A percentile compares a stretch with the other conserved stretches of the same genome.
phyloP scores from a whole-genome alignment of 345 rosid species.

The Citrus medica region DNA sequence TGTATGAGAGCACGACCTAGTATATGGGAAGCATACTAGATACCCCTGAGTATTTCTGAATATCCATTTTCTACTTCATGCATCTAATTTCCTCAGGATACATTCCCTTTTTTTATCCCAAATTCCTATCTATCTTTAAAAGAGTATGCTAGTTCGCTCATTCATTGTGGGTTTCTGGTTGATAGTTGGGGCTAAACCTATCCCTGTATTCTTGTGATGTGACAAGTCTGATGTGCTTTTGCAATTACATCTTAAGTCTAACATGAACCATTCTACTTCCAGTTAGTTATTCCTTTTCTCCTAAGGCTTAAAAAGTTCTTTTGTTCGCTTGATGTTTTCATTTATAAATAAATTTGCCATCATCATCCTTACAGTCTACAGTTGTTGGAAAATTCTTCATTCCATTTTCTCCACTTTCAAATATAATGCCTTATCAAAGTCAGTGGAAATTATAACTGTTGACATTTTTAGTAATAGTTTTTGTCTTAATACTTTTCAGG shows the following conservation, averaged over 20 bases:
- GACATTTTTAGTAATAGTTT: constrained; percentile 1
- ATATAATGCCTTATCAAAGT: constrained; percentile 1
- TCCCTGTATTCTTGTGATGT: background rate
- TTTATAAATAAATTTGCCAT: background rate
- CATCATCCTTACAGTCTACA: background rate
- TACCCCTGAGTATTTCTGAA: background rate
- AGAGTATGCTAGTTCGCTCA: background rate
- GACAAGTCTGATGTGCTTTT: background rate
- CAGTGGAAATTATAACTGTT: background rate
- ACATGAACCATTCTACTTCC: background rate
- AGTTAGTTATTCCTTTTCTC: background rate
- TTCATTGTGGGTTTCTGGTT: background rate
- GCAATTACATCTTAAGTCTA: background rate
- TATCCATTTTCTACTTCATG: background rate
- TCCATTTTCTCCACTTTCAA: background rate
- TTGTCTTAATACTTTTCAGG: constrained; percentile 34
- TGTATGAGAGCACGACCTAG: background rate
- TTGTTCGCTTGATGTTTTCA: background rate
- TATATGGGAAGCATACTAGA: background rate
- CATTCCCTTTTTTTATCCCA: background rate
- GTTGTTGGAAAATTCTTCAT: background rate
- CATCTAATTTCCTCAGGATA: background rate
- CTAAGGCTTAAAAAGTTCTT: background rate
- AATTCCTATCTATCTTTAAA: background rate
- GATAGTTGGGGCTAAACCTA: background rate